Percentiles rank a stretch among this genome's conserved stretches.
Conservation (phyloP, 2,329 filamentous ascomycete species). For the Cladophialophora chaetospira region DNA sequence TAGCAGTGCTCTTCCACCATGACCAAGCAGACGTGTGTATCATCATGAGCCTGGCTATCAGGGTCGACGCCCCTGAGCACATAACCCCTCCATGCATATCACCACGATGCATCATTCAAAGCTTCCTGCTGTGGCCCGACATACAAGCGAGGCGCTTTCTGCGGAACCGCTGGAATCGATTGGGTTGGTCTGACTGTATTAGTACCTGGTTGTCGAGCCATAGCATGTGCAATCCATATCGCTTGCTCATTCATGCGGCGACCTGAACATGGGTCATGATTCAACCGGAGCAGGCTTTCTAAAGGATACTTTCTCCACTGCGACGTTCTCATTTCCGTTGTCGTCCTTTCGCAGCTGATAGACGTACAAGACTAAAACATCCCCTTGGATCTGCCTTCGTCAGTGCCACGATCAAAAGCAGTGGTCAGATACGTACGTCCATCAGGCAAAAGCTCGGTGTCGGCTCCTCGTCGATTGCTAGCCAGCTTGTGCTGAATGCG, state of each 20-base stretch:
- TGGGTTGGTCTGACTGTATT: not conserved
- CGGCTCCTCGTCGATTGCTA: slow-evolving; percentile 64
- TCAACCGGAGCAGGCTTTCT: slow-evolving; percentile 68
- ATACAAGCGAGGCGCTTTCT: not conserved
- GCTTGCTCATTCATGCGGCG: not conserved
- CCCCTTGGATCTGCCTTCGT: slow-evolving; percentile 78
- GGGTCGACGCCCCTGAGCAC: not conserved
- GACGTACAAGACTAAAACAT: slow-evolving; percentile 92
- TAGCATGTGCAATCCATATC: not conserved
- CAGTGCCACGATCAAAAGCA: too few species aligned
- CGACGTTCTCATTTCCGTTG: slow-evolving; percentile 75
- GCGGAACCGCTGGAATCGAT: not conserved
- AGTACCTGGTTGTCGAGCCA: not conserved
- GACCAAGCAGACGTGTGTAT: not conserved
- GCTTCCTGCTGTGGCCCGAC: not conserved
- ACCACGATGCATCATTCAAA: not conserved
- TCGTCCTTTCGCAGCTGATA: slow-evolving; percentile 81
- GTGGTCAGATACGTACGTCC: slow-evolving; percentile 72
- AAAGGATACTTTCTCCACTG: slow-evolving; percentile 83
- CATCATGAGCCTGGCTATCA: not conserved
- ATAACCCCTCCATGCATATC: not conserved
- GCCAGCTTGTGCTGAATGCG: slow-evolving; percentile 63
- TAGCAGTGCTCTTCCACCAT: not conserved
- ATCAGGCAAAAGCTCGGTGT: slow-evolving; percentile 94
- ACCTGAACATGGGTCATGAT: slow-evolving; percentile 1